Evolutionary conservation across 306 rosid genomes (phyloP), one percentile per base, ranked within the genome.

Genomic region (Carpinus viminea): DNA sequence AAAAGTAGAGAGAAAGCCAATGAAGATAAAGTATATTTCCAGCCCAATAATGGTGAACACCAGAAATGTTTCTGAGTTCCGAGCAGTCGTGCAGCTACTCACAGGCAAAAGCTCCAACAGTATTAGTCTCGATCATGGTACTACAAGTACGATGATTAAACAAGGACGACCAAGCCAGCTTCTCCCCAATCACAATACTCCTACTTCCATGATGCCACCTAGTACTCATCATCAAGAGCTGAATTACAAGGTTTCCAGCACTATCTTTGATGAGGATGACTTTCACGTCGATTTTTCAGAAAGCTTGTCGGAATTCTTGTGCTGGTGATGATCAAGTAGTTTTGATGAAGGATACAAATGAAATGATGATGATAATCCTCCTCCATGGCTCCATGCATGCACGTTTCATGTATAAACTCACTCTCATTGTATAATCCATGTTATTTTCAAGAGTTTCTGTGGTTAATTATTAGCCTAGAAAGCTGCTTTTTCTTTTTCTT

Each of bases 11-110:
- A 55, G 24, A n/a, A 55, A 55, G 21, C 61, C 61, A n/a, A 55
- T 55, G 61, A 55, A 55, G 28, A n/a, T 55, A 18, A 55, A 55
- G 61, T 55, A 55, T 55, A 55, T 55, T 55, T 55, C 61, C 9
- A 55, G 61, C 28, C 61, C 61, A 55, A 55, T 55, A 55, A 55
- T 55, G 61, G 61, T 55, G 12, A 55, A 55, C n/a, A 24, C 61
- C 9, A 24, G 61, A 55, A n/a, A 55, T 55, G 26, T 11, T 8
- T 6, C 61, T 1, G 61, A 55, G 61, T 55, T 55, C 21, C 61
- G 61, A 20, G 13, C 12, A n/a, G 7, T 55, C 9, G 61, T 55
- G 9, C 61, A 55, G 28, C 61, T 18, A n/a, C 61, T n/a, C 61
- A 55, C 61, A 18, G 61, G 61, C 13, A n/a, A 55, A 55, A 55